Base-by-base conservation (phyloP, 257 asterid species). In the Knoxia roxburghii region DNA sequence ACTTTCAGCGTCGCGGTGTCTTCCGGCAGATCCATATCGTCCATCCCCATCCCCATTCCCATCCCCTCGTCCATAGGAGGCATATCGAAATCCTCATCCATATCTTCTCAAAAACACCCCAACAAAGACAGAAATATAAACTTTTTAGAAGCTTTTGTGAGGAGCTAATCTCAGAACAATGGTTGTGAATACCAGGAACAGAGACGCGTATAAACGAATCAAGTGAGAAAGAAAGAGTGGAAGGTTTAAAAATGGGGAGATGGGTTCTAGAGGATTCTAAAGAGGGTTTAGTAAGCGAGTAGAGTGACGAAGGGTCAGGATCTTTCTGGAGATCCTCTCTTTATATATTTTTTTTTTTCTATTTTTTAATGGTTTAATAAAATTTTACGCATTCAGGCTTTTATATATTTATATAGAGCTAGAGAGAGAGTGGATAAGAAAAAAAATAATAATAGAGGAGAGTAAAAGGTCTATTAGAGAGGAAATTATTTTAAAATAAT, bases 81-180 rank as follows among this genome's bases (percentile, higher is more conserved):
- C 65, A 78, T 78, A 50, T 67, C 86, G 41, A 83, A 80, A 67
- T 81, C 89, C 52, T 69, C 81, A 50, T 75, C 83, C 81, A 75
- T 75, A 12, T 21, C 43, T 58, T 23, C 35, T 66, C 41, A 30
- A n/a, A n/a, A n/a, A 35, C 15, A 30, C 48, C n/a, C 64, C 17
- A 7, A 18, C 17, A 39, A 24, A 15, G 21, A 27, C 39, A 10
- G 8, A 15, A 41, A 26, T 17, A 21, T 32, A 50, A 23, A n/a
- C 7, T 13, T 46, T 13, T 13, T 3, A 37, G 21, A 29, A 40
- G 24, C 0, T 24, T 24, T 7, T 4, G 35, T 12, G 37, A 59
- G 7, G 23, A 20, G 24, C 24, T 18, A 23, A 59, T 33, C 21
- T 13, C 27, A 58, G 64, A 33, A 32, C 46, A 59, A 20, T 59